Evolutionary conservation across 441 rosid genomes (phyloP).

Genomic region (Populus hybrid): DNA sequence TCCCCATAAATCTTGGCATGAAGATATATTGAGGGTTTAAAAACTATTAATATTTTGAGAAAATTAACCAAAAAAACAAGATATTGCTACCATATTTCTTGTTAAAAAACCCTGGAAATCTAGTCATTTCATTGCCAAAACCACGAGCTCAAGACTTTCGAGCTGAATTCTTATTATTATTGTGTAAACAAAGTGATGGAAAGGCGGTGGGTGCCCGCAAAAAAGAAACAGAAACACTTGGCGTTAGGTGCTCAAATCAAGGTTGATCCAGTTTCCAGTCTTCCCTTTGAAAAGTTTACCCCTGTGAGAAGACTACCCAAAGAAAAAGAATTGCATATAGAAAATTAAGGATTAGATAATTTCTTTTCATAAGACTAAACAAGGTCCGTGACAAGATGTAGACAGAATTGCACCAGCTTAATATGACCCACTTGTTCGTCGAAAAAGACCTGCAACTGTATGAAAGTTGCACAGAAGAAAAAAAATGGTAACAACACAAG

Average conservation of each 20-base stretch:
- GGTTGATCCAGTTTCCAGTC: not conserved
- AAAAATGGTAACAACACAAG: not conserved
- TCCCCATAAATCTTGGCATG: not conserved
- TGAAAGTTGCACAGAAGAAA: not conserved
- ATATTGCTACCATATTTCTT: too few relatives aligned
- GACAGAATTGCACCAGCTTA: not conserved
- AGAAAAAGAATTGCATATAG: not conserved
- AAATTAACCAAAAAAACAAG: not conserved
- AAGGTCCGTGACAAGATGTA: conserved; percentile 3
- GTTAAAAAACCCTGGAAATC: not conserved
- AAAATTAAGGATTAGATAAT: not conserved
- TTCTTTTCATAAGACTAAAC: conserved; percentile 2
- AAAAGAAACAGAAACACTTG: not conserved
- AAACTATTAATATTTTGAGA: not conserved
- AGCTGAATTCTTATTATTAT: too few relatives aligned
- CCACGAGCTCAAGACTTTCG: not conserved
- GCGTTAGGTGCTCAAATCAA: not conserved
- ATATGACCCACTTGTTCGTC: not conserved
- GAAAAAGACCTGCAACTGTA: not conserved
- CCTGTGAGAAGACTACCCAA: not conserved
- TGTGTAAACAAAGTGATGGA: not conserved
- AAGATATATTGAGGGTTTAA: not conserved
- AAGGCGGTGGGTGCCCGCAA: too few relatives aligned
- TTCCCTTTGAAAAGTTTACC: not conserved
- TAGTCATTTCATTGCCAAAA: not conserved